These are phyloP conservation scores for Brasenia schreberi DNA, from an alignment of 164 flowering plant species.

Conservation along the genomic window DNA sequence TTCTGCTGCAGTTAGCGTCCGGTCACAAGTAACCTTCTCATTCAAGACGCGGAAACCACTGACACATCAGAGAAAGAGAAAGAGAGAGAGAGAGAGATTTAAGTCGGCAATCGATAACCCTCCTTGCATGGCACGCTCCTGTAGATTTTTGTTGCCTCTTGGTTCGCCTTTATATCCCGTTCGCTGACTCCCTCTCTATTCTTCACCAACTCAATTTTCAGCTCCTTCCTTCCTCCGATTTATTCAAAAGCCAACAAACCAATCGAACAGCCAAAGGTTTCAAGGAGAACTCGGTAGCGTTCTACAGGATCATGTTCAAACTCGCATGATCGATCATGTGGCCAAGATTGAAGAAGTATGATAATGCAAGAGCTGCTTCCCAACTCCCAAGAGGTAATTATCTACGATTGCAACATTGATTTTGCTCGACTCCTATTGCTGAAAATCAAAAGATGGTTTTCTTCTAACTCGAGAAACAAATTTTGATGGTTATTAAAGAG, in stretches of 20 bases:
- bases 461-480: neutral
- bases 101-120: neutral
- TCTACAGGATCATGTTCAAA: no score
- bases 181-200: neutral
- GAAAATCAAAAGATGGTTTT: neutral
- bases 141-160: neutral
- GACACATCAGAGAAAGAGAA: no score
- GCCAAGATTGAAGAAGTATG: conserved; percentile 3
- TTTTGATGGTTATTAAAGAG: neutral
- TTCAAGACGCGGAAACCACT: neutral
- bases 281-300: no score
- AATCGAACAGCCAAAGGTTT: no score
- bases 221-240: neutral
- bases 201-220: neutral
- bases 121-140: neutral
- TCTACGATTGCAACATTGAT: neutral
- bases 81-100: no score
- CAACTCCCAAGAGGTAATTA: neutral
- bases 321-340: conserved; percentile 10
- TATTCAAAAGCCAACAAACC: no score
- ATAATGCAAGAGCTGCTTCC: neutral
- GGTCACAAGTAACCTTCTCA: neutral
- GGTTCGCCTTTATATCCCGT: neutral
- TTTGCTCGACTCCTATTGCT: no score
- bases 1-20: neutral